Evolutionary conservation across 2,329 filamentous ascomycete genomes (phyloP).

Genomic region (Colletotrichum orchidophilum): DNA sequence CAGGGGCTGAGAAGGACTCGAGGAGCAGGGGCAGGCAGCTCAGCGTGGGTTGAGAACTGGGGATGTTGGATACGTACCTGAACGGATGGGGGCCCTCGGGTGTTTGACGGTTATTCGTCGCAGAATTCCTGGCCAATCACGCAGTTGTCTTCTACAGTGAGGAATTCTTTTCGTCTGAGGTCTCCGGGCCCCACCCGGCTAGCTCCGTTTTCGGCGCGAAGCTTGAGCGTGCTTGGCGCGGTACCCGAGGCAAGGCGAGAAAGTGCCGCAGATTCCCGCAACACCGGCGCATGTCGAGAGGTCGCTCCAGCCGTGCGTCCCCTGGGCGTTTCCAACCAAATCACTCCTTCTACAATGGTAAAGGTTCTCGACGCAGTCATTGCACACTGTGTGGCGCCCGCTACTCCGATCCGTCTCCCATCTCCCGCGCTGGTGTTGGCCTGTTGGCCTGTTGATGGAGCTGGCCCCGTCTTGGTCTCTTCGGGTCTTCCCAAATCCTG

Average conservation of each 20-base stretch:
- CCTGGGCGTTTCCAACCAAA: background rate
- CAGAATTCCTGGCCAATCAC: background rate
- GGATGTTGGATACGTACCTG: background rate
- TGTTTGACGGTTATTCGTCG: background rate
- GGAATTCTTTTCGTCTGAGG: background rate
- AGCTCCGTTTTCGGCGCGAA: conserved; percentile 32
- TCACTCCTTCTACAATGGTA: background rate
- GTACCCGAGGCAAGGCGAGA: conserved; percentile 22
- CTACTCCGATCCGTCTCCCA: conserved; percentile 17
- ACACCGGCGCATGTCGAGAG: background rate
- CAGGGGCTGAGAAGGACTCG: background rate
- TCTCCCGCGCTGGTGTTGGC: conserved; percentile 9
- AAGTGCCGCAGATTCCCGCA: conserved; percentile 22
- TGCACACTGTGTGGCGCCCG: conserved; percentile 1
- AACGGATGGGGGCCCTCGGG: background rate
- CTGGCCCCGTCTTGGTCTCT: background rate
- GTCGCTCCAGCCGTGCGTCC: conserved; percentile 12
- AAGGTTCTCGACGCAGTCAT: background rate
- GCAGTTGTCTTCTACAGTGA: background rate
- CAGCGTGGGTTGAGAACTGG: background rate
- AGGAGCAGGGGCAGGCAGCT: background rate
- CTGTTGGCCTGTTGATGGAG: conserved; percentile 4
- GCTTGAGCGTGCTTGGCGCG: conserved; percentile 29
- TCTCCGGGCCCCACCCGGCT: background rate
- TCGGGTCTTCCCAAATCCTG: background rate